Evolutionary conservation across 495 filamentous ascomycete genomes (phyloP).

Genomic region (Schizothecium vesticola): DNA sequence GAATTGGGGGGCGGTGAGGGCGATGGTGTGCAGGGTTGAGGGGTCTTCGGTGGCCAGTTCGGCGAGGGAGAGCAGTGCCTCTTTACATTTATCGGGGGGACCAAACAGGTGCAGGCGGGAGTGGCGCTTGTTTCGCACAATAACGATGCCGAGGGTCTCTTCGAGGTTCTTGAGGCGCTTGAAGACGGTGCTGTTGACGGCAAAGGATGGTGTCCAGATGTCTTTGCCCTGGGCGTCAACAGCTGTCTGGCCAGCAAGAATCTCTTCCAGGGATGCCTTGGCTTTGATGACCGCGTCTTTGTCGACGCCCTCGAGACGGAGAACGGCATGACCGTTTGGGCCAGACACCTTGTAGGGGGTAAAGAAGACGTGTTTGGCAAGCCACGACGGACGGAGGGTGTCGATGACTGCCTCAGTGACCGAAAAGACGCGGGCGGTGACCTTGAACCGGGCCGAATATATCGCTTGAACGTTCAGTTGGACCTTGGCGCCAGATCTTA

Average conservation of each 20-base stretch:
- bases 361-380: slow-evolving; percentile 23
- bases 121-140: slow-evolving; percentile 28
- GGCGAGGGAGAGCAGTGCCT: slow-evolving; percentile 4
- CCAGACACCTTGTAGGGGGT: slow-evolving; percentile 23
- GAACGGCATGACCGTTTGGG: slow-evolving; percentile 13
- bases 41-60: slow-evolving; percentile 21
- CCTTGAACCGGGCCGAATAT: slow-evolving; percentile 33
- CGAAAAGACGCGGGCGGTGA: slow-evolving; percentile 30
- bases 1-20: slow-evolving; percentile 23
- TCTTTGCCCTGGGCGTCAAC: slow-evolving; percentile 11
- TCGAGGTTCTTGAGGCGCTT: slow-evolving; percentile 17
- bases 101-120: slow-evolving; percentile 30
- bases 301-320: slow-evolving; percentile 42
- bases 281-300: slow-evolving; percentile 31
- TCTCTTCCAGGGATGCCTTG: slow-evolving; percentile 31
- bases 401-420: slow-evolving; percentile 32
- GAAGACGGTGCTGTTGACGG: slow-evolving; percentile 12
- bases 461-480: slow-evolving; percentile 30
- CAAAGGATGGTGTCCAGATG: slow-evolving; percentile 28
- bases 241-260: slow-evolving; percentile 20
- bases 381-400: slow-evolving; percentile 23
- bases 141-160: slow-evolving; percentile 20
- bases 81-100: slow-evolving; percentile 5
- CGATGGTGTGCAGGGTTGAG: slow-evolving; percentile 21
- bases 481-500: slow-evolving; percentile 11